These are phyloP conservation scores for Terfezia claveryi DNA, from an alignment of 495 filamentous ascomycete genomes.

Conservation along the genomic window DNA sequence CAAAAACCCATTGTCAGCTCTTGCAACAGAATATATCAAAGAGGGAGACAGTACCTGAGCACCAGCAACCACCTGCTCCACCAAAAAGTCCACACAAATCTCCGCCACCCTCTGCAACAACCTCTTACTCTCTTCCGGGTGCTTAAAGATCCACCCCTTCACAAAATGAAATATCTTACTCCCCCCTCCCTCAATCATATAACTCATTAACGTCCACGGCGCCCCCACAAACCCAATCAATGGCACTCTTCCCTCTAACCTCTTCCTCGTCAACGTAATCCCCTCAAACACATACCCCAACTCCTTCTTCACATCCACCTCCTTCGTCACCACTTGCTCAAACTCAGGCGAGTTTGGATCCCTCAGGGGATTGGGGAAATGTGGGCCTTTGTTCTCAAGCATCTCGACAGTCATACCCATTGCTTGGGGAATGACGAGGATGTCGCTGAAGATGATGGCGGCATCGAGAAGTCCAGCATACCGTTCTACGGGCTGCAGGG, in stretches of 20 bases:
- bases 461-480: conserved; percentile 81
- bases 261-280: conserved; percentile 73
- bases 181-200: conserved; percentile 96
- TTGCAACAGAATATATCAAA: too few relatives aligned
- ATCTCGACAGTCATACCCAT: conserved; percentile 95
- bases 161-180: conserved; percentile 75
- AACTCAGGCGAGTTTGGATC: conserved; percentile 26
- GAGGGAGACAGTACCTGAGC: conserved; percentile 34
- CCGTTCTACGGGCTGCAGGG: conserved; percentile 80
- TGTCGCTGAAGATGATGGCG: conserved; percentile 97
- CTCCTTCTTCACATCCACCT: conserved; percentile 64
- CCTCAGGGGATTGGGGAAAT: conserved; percentile 67
- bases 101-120: conserved; percentile 78
- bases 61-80: conserved; percentile 73
- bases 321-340: conserved; percentile 44
- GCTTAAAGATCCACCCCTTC: conserved; percentile 92
- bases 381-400: conserved; percentile 85
- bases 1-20: neutral
- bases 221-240: conserved; percentile 95
- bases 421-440: conserved; percentile 90
- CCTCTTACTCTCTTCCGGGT: conserved; percentile 53
- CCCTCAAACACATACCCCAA: conserved; percentile 89
- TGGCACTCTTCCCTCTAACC: conserved; percentile 57
- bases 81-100: conserved; percentile 82
- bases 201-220: conserved; percentile 89